Conservation (phyloP, 768 basidiomycete genomes). For the Collybia mongolica region DNA sequence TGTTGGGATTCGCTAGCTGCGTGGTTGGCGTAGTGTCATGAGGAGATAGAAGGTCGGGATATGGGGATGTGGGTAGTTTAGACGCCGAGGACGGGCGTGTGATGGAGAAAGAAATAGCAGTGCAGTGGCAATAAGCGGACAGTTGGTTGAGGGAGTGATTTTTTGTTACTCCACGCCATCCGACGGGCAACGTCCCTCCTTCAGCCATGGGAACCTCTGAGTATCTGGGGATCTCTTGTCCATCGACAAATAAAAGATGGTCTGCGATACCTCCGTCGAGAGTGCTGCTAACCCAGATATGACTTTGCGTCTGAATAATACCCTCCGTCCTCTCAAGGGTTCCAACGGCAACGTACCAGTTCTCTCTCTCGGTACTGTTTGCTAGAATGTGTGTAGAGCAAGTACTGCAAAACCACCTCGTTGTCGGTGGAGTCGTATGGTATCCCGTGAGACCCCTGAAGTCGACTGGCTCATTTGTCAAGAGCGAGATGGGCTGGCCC, state of each 20-base stretch:
- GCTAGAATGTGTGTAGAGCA: conserved; percentile 17
- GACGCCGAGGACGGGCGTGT: conserved; percentile 19
- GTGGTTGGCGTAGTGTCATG: conserved; percentile 7
- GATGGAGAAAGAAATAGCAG: conserved; percentile 10
- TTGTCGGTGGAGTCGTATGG: conserved; percentile 7
- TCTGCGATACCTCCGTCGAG: conserved; percentile 18
- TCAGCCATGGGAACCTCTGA: not conserved
- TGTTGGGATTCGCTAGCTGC: conserved; percentile 7
- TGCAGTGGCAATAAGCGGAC: conserved; percentile 15
- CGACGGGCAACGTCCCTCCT: conserved; percentile 5
- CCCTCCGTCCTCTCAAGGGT: conserved; percentile 13
- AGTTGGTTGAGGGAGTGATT: conserved; percentile 4
- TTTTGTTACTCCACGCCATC: conserved; percentile 9
- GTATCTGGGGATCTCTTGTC: conserved; percentile 12
- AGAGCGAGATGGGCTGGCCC: conserved; percentile 7
- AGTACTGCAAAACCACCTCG: conserved; percentile 14
- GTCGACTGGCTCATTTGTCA: conserved; percentile 10
- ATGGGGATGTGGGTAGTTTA: conserved; percentile 10
- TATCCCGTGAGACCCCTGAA: conserved; percentile 12
- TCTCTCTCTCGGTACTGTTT: not conserved
- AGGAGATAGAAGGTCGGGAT: conserved; percentile 18
- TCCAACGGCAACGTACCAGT: conserved; percentile 13
- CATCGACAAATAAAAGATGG: conserved; percentile 7
- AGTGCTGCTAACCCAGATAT: conserved; percentile 16
- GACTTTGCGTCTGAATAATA: conserved; percentile 2